Conservation (phyloP, 495 filamentous ascomycete genomes). For the Aspergillus wentii region DNA sequence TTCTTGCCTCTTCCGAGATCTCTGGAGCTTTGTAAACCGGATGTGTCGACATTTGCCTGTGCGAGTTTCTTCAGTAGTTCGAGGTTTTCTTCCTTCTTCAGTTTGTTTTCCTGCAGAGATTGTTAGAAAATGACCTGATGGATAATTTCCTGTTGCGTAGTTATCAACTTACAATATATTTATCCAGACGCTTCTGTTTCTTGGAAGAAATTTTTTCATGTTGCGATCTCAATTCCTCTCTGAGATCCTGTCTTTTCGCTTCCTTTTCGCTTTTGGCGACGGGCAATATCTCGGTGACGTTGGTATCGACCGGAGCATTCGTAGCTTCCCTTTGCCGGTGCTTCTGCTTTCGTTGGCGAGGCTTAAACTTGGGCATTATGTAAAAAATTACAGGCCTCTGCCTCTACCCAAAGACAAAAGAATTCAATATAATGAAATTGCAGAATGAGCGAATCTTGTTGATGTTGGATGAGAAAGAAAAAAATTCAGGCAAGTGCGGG, state of each 20-base stretch:
- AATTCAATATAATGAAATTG: conserved; percentile 1
- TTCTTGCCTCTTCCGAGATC: conserved; percentile 58
- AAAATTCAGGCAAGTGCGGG: conserved; percentile 1
- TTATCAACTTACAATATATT: conserved; percentile 70
- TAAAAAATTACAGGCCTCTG: conserved; percentile 1
- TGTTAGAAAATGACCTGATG: too few relatives aligned
- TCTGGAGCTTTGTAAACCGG: conserved; percentile 67
- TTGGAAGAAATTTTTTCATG: conserved; percentile 77
- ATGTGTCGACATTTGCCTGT: conserved; percentile 74
- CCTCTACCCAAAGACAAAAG: conserved; percentile 8
- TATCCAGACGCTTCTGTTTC: conserved; percentile 91
- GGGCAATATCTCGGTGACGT: conserved; percentile 66
- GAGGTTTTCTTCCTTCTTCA: conserved; percentile 89
- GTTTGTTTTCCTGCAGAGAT: conserved; percentile 71
- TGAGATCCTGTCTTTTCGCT: conserved; percentile 62
- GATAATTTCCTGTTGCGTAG: too few relatives aligned
- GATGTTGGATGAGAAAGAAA: neutral
- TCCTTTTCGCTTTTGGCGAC: conserved; percentile 62
- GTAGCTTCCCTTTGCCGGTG: conserved; percentile 33
- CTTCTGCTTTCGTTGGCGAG: conserved; percentile 75
- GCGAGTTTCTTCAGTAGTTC: conserved; percentile 80
- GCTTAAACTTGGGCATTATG: conserved; percentile 70
- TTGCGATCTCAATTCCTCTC: conserved; percentile 53
- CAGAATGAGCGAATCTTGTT: neutral
- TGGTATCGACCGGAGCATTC: conserved; percentile 53